phyloP scores from a whole-genome alignment of 805 yeast genomes.

The Saturnispora sanitii region DNA sequence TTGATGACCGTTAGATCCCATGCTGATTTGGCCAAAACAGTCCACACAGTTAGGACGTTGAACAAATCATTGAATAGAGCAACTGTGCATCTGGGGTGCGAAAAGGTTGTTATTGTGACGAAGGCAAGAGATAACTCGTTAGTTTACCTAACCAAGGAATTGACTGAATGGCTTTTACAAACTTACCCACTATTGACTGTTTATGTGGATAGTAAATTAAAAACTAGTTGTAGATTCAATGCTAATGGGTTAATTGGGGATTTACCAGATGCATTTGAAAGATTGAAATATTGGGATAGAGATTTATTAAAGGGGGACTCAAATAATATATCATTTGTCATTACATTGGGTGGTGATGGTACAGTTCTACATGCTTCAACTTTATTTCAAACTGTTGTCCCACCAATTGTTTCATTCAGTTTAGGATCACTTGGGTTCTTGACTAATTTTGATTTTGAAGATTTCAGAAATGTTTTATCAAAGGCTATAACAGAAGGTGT shows the following conservation, averaged over 20 bases:
- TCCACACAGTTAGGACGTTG: conserved; percentile 67
- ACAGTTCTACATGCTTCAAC: conserved; percentile 86
- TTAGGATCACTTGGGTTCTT: conserved; percentile 89
- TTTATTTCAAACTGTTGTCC: conserved; percentile 74
- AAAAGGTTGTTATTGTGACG: conserved; percentile 73
- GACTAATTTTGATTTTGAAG: conserved; percentile 74
- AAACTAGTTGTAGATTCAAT: conserved; percentile 54
- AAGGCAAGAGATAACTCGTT: conserved; percentile 79
- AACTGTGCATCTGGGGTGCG: conserved; percentile 59
- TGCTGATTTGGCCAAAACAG: conserved; percentile 69
- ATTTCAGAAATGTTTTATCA: conserved; percentile 50
- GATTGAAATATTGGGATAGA: conserved; percentile 62
- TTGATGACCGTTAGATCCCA: conserved; percentile 54
- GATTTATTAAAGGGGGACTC: conserved; percentile 39
- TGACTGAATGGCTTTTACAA: conserved; percentile 65
- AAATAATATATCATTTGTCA: conserved; percentile 58
- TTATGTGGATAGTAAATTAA: conserved; percentile 65
- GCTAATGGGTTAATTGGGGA: conserved; percentile 41
- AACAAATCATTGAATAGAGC: conserved; percentile 65
- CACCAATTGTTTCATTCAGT: conserved; percentile 84
- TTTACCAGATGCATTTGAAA: conserved; percentile 34
- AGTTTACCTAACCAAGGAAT: conserved; percentile 64
- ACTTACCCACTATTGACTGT: conserved; percentile 29
- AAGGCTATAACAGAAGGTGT: conserved; percentile 62
- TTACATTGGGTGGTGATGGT: conserved; percentile 95